Conservation (phyloP, 169 alveolate species). For the Plasmodium gaboni region DNA sequence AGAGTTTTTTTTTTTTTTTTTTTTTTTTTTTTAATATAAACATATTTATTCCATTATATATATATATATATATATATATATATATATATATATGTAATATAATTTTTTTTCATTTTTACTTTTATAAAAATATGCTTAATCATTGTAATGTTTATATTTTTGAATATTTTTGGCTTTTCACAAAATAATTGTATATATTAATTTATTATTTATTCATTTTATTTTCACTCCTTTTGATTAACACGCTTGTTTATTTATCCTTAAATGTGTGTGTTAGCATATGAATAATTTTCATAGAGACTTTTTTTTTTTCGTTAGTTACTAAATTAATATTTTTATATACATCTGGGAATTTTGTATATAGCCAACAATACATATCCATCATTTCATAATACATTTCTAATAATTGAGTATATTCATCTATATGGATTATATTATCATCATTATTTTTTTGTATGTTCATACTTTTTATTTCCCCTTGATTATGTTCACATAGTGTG, state of each 20-base stretch:
- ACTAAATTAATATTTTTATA: slow-evolving; percentile 47
- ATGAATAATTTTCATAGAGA: slow-evolving; percentile 38
- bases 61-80: background rate
- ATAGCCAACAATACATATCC: slow-evolving; percentile 61
- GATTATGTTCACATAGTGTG: background rate
- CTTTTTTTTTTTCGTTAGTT: slow-evolving; percentile 54
- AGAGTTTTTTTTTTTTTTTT: background rate
- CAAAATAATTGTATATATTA: background rate
- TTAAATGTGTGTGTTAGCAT: slow-evolving; percentile 37
- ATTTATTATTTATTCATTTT: background rate
- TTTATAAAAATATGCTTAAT: background rate
- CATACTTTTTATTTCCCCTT: background rate
- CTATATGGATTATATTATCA: background rate
- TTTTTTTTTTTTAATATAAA: background rate
- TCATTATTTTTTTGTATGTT: background rate
- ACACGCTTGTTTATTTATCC: slow-evolving; percentile 2
- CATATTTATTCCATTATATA: background rate
- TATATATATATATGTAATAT: background rate
- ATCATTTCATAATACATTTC: slow-evolving; percentile 61
- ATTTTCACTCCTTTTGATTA: background rate
- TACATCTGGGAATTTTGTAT: slow-evolving; percentile 49
- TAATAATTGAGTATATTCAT: slow-evolving; percentile 30
- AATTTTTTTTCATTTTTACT: background rate
- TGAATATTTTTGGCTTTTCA: too few relatives aligned
- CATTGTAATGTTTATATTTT: too few relatives aligned